A percentile compares a stretch with the other conserved stretches of the same genome.
These are phyloP conservation scores for Blastomyces emzantsi DNA, from an alignment of 2,329 filamentous ascomycete genomes.

Conservation along the genomic window DNA sequence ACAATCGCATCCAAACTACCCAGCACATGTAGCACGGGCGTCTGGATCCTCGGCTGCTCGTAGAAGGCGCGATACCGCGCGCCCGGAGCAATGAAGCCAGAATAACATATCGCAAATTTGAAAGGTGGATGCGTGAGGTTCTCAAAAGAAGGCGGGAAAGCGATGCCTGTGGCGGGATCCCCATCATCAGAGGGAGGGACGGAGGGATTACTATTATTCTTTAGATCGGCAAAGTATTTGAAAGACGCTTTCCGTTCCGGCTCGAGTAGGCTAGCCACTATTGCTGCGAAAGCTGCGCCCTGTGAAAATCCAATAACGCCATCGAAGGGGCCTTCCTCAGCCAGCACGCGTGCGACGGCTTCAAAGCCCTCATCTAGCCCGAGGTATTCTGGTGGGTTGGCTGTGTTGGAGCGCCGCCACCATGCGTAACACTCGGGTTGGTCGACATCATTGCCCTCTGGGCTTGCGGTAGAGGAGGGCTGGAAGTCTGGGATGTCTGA, in stretches of 20 bases:
- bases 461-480: constrained; percentile 28
- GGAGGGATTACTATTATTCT: constrained; percentile 13
- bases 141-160: constrained; percentile 45
- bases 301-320: constrained; percentile 77
- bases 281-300: constrained; percentile 61
- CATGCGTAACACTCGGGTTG: constrained; percentile 67
- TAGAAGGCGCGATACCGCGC: constrained; percentile 59
- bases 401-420: constrained; percentile 61
- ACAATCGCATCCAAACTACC: constrained; percentile 83
- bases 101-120: constrained; percentile 68
- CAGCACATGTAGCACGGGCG: constrained; percentile 71
- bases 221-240: constrained; percentile 27
- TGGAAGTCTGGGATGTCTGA: constrained; percentile 62
- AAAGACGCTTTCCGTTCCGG: constrained; percentile 40
- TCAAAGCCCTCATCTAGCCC: constrained; percentile 61
- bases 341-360: constrained; percentile 53
- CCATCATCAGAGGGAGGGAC: constrained; percentile 17
- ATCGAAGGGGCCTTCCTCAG: constrained; percentile 59
- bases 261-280: constrained; percentile 67
- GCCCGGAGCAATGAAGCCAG: constrained; percentile 61
- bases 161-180: constrained; percentile 35
- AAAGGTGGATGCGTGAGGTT: constrained; percentile 42
- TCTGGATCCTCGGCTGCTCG: constrained; percentile 59
- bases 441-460: constrained; percentile 39
- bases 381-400: constrained; percentile 55